These are phyloP conservation scores for Solanum paucissectum DNA, from an alignment of 257 asterid species.

Conservation along the genomic window DNA sequence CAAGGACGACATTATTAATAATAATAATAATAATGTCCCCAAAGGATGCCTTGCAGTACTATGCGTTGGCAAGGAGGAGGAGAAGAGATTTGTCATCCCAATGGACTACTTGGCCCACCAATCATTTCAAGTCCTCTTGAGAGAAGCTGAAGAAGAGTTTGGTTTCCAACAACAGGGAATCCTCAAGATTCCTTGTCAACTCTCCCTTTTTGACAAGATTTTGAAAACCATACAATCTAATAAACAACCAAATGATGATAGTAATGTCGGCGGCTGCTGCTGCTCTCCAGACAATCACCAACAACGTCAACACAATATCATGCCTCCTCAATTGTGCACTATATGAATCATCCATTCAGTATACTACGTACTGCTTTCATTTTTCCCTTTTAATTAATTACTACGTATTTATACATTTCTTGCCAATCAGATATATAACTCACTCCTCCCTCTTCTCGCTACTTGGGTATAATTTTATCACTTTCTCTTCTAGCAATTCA, in stretches of 20 bases:
- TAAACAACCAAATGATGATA: background rate
- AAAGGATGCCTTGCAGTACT: slow-evolving; percentile 66
- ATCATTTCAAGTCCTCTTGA: slow-evolving; percentile 41
- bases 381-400: no score
- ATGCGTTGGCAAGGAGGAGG: slow-evolving; percentile 55
- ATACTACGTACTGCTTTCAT: background rate
- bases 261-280: background rate
- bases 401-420: background rate
- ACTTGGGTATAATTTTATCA: background rate
- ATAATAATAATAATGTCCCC: slow-evolving; percentile 17
- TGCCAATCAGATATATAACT: background rate
- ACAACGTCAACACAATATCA: background rate
- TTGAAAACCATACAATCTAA: slow-evolving; percentile 34
- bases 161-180: slow-evolving; percentile 82
- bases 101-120: slow-evolving; percentile 55
- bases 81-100: slow-evolving; percentile 63
- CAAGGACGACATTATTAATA: background rate
- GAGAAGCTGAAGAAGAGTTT: slow-evolving; percentile 81
- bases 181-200: slow-evolving; percentile 61
- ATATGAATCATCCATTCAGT: background rate
- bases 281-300: background rate
- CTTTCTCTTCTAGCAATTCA: background rate
- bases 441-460: background rate
- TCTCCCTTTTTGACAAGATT: slow-evolving; percentile 41
- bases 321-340: background rate